Conservation (phyloP, 169 alveolate species). For the Miamiensis avidus region DNA sequence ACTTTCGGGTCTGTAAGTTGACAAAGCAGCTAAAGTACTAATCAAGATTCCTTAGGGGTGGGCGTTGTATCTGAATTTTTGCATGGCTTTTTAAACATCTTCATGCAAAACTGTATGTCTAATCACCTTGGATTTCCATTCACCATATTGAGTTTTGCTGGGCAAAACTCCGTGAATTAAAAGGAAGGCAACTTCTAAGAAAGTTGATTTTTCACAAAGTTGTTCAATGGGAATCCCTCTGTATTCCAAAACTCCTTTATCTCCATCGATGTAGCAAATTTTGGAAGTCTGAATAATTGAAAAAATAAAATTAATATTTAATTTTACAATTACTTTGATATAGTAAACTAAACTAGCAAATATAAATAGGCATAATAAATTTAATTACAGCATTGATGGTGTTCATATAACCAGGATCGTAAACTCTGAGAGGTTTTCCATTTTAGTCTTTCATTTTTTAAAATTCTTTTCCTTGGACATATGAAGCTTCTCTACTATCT, state of each 20-base stretch:
- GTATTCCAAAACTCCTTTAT: slow-evolving; percentile 79
- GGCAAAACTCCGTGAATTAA: slow-evolving; percentile 86
- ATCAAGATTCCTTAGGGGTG: slow-evolving; percentile 81
- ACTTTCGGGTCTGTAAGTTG: slow-evolving; percentile 76
- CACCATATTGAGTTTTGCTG: slow-evolving; percentile 35
- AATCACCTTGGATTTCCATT: slow-evolving; percentile 60
- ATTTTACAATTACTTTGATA: neutral
- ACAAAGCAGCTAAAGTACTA: slow-evolving; percentile 67
- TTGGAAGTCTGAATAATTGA: slow-evolving; percentile 50
- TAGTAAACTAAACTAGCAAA: neutral
- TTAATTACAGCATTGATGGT: slow-evolving; percentile 68
- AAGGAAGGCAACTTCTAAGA: slow-evolving; percentile 76
- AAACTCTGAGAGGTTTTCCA: slow-evolving; percentile 74
- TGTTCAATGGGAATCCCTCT: slow-evolving; percentile 81
- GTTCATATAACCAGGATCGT: slow-evolving; percentile 89
- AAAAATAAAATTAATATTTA: neutral
- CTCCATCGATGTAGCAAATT: slow-evolving; percentile 88
- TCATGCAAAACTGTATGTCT: slow-evolving; percentile 62
- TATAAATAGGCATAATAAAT: neutral
- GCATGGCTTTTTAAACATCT: slow-evolving; percentile 64
- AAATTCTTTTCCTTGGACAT: slow-evolving; percentile 77
- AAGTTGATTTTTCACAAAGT: slow-evolving; percentile 74
- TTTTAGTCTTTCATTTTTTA: slow-evolving; percentile 57
- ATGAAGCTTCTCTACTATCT: slow-evolving; percentile 52
- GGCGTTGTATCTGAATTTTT: slow-evolving; percentile 72